Evolutionary conservation across 1,284 basidiomycete genomes (phyloP).

Genomic region (Cystobasidium pallidum): DNA sequence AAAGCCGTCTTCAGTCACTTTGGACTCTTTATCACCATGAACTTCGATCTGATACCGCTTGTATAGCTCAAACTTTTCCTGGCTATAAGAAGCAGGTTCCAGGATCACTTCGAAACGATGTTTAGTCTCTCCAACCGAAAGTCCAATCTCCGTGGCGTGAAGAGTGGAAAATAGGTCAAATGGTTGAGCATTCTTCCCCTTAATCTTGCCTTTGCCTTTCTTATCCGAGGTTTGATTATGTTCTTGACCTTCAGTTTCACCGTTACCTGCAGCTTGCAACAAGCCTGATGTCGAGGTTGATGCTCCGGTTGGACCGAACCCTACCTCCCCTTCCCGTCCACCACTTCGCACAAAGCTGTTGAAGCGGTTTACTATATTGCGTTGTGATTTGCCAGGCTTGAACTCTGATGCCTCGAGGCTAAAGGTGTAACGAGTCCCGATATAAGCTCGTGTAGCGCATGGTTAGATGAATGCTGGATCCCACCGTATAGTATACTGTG

Average conservation of each 20-base stretch:
- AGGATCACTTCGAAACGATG: conserved; percentile 36
- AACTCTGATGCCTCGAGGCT: conserved; percentile 77
- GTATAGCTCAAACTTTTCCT: conserved; percentile 79
- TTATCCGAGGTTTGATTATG: background rate
- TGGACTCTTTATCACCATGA: conserved; percentile 66
- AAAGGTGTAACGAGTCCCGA: background rate
- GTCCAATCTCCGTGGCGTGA: background rate
- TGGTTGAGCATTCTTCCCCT: conserved; percentile 39
- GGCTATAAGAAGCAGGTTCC: conserved; percentile 70
- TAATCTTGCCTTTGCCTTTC: conserved; percentile 23
- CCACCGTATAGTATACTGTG: conserved; percentile 86
- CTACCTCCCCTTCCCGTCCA: conserved; percentile 56
- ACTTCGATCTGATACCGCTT: conserved; percentile 74
- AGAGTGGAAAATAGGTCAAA: conserved; percentile 20
- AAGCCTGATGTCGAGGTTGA: conserved; percentile 1
- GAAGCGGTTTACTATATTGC: conserved; percentile 73
- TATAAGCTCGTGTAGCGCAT: too few species aligned
- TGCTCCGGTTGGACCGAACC: conserved; percentile 46
- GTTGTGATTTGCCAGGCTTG: conserved; percentile 74
- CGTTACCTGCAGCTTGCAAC: background rate
- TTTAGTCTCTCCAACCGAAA: background rate
- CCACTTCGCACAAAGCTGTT: conserved; percentile 70
- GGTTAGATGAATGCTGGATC: too few species aligned
- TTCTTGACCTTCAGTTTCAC: conserved; percentile 43
- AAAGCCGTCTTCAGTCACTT: conserved; percentile 65